Evolutionary conservation across 352 stramenopile species (phyloP).

Genomic region (Phytophthora niederhauseri): DNA sequence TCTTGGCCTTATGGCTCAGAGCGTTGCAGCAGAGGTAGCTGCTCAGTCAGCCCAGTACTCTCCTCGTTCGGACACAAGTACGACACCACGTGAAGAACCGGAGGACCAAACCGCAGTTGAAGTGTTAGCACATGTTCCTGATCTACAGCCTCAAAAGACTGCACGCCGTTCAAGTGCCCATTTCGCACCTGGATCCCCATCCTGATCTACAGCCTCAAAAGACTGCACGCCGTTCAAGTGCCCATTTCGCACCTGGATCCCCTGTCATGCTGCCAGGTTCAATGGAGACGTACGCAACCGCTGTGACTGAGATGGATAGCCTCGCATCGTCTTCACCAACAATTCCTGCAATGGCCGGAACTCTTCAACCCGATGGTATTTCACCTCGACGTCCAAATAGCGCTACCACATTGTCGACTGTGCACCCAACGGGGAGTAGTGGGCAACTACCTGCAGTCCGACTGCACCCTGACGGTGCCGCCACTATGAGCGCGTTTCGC

Average conservation of each 20-base stretch:
- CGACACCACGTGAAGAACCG: not conserved
- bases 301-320: not conserved
- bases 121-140: slow-evolving; percentile 6
- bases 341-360: not conserved
- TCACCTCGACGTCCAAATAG: slow-evolving; percentile 22
- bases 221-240: not conserved
- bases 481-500: slow-evolving; percentile 7
- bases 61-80: slow-evolving; percentile 12
- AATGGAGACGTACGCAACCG: slow-evolving; percentile 1
- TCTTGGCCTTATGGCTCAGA: not conserved
- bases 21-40: not conserved
- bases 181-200: not conserved
- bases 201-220: slow-evolving; percentile 1
- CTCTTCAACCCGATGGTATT: not conserved
- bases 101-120: slow-evolving; percentile 19
- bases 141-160: not conserved
- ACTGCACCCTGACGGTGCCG: slow-evolving; percentile 3
- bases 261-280: slow-evolving; percentile 8
- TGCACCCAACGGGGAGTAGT: slow-evolving; percentile 21
- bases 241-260: not conserved
- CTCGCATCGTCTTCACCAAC: not conserved
- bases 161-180: not conserved
- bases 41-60: not conserved
- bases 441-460: not conserved
- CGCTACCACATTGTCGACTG: slow-evolving; percentile 23